These are phyloP conservation scores for Catharanthus roseus DNA, from an alignment of 257 asterid genomes.

Conservation along the genomic window DNA sequence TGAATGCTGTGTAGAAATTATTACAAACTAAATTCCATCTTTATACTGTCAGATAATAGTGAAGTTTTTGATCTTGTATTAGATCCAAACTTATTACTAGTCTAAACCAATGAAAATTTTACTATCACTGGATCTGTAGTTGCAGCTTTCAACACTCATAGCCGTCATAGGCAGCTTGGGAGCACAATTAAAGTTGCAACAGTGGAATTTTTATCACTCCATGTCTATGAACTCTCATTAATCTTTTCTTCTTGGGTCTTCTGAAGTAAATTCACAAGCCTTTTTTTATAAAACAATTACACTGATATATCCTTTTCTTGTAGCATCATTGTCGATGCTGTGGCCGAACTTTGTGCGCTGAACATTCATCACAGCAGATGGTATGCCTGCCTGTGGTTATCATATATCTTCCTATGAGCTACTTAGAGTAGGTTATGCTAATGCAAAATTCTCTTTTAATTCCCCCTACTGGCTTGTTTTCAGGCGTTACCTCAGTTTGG, in stretches of 20 bases:
- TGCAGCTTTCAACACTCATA: background rate
- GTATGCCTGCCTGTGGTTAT: constrained; percentile 28
- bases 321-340: constrained; percentile 98
- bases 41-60: background rate
- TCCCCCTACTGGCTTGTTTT: constrained; percentile 17
- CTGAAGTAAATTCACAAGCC: constrained; percentile 16
- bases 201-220: background rate
- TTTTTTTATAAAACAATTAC: background rate
- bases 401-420: background rate
- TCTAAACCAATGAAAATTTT: background rate
- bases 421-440: constrained; percentile 3
- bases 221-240: background rate
- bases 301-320: constrained; percentile 13
- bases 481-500: constrained; percentile 96
- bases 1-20: background rate
- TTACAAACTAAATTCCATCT: background rate
- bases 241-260: background rate
- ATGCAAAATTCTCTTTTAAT: constrained; percentile 2
- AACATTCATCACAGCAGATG: constrained; percentile 88
- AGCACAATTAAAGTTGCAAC: background rate
- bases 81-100: background rate
- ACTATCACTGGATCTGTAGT: background rate
- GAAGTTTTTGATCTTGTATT: background rate
- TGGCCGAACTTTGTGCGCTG: constrained; percentile 90
- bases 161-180: background rate